Evolutionary conservation across 192 early-diverging fungal species (phyloP), one percentile per base, ranked within the genome.

Genomic region (Coemansia reversa): DNA sequence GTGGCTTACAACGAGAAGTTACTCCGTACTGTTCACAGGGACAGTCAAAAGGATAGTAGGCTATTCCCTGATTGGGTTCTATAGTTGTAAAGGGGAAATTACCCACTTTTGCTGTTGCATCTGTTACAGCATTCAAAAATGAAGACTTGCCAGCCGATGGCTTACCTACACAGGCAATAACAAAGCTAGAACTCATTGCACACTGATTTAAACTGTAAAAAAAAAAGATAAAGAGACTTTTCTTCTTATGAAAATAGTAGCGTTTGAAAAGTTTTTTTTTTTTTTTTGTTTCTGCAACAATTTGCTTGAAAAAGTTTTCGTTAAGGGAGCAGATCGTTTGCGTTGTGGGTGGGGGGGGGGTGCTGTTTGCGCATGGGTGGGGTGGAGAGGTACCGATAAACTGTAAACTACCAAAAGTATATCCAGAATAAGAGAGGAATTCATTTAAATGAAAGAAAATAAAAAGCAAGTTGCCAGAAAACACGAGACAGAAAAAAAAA

Each of bases 41-140:
- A 63, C 92, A 94, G 27, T 82, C 83, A 4, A 90, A 66, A 3
- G 84, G 85, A 58, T 90, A 85, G 76, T 92, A 92, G 0, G 87
- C 86, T 28, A 93, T 83, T 49, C 90, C 92, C 58, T 89, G 84
- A 76, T 93, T 93, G 18, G 91, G 91, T 58, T 89, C 86, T 42
- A 94, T 94, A 27, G 92, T 94, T 19, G 92, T 94, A 78, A 94
- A 94, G 5, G 92, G 92, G 54, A 86, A 92, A 68, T 87, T 91
- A 42, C 90, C 92, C 19, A 92, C 91, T 62, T 94, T 94, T 48
- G 92, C 92, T 18, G 85, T 79, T 5, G 92, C 92, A 60, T 94
- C 91, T 1, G 87, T 86, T 18, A 91, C 89, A 18, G 91, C 87
- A 64, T 93, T 93, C 53, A 93, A 67, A 53, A 93, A 90, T 42